These are phyloP conservation scores for Parascedosporium putredinis DNA, from an alignment of 2,329 filamentous ascomycete genomes.

Conservation along the genomic window DNA sequence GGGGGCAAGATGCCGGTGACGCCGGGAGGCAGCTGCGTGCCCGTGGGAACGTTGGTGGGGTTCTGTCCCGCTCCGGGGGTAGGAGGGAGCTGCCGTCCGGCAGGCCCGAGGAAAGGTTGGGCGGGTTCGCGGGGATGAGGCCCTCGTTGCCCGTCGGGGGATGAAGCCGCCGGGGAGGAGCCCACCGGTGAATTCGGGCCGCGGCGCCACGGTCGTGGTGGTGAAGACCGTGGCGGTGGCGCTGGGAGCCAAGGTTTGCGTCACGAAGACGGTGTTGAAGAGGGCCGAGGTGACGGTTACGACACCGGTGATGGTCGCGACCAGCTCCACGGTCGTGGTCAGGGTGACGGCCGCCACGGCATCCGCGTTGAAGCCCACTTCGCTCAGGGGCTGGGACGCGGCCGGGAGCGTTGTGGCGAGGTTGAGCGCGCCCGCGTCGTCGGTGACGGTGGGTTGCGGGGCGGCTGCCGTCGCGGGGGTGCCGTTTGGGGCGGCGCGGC, in stretches of 20 bases:
- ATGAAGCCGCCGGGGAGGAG: neutral
- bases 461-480: neutral
- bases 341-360: neutral
- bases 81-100: neutral
- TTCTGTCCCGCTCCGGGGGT: neutral
- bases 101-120: neutral
- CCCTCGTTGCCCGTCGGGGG: constrained; percentile 2
- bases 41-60: neutral
- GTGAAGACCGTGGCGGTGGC: constrained; percentile 10
- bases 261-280: constrained; percentile 10
- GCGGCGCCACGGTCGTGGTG: constrained; percentile 6
- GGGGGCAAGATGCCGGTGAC: neutral
- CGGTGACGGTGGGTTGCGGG: neutral
- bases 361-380: neutral
- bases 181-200: neutral
- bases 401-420: neutral
- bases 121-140: neutral
- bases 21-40: neutral
- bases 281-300: constrained; percentile 8
- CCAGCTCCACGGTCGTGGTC: constrained; percentile 3
- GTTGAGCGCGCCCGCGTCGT: neutral
- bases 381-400: neutral
- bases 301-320: constrained; percentile 6
- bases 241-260: constrained; percentile 10
- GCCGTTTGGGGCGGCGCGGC: constrained; percentile 7